Percentiles rank a stretch among this genome's conserved stretches.
These are phyloP conservation scores for Psilocybe azurescens DNA, from an alignment of 768 basidiomycete genomes.

Conservation along the genomic window DNA sequence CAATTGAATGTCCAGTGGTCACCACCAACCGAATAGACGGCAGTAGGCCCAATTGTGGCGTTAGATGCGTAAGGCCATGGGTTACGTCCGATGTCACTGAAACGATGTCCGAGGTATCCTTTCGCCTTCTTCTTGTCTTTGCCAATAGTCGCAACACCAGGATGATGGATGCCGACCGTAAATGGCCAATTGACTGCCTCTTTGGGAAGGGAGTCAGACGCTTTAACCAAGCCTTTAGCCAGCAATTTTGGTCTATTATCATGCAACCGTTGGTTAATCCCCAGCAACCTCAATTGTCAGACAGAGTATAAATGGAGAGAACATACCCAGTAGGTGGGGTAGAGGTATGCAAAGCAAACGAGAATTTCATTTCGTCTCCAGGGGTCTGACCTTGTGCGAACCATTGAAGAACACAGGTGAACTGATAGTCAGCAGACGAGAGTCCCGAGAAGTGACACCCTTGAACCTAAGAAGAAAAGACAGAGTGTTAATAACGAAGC, in stretches of 20 bases:
- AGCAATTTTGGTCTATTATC: too few relatives aligned
- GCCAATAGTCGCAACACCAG: not conserved
- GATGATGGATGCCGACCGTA: not conserved
- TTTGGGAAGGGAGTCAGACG: not conserved
- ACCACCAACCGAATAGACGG: not conserved
- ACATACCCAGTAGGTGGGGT: not conserved
- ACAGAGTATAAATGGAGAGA: not conserved
- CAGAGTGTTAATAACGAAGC: too few relatives aligned
- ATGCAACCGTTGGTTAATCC: too few relatives aligned
- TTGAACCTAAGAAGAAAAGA: not conserved
- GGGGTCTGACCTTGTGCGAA: not conserved
- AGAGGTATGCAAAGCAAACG: not conserved
- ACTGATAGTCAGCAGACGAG: not conserved
- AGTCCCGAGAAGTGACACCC: conserved; percentile 1
- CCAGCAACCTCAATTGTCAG: too few relatives aligned
- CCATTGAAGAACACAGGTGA: not conserved
- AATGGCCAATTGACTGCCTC: not conserved
- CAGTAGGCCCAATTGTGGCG: not conserved
- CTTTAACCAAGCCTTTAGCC: not conserved
- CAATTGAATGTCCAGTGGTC: not conserved
- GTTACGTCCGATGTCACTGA: not conserved
- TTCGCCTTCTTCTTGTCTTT: not conserved
- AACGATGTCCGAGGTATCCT: not conserved
- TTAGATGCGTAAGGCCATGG: not conserved
- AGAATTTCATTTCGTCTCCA: not conserved